Conservation (phyloP, 176 grass and related monocot species). For the Puccinellia tenuiflora region DNA sequence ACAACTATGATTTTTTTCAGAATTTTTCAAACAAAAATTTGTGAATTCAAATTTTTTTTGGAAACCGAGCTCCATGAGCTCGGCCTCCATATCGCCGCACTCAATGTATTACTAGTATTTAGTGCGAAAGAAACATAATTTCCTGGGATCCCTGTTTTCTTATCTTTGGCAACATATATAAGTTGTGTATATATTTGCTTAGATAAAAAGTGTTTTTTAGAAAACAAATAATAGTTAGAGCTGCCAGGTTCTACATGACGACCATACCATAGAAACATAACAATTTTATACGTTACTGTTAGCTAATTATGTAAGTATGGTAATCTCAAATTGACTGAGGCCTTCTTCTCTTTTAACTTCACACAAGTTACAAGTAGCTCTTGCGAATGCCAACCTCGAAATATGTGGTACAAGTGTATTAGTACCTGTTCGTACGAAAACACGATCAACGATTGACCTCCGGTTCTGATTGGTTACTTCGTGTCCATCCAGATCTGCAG, state of each 20-base stretch:
- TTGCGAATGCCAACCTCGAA: neutral
- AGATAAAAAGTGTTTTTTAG: too few relatives aligned
- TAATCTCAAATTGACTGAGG: neutral
- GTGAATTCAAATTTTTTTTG: too few relatives aligned
- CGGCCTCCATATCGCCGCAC: too few relatives aligned
- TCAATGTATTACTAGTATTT: too few relatives aligned
- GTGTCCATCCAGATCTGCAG: neutral
- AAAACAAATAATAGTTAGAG: neutral
- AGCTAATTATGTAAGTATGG: neutral
- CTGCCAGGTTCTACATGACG: neutral
- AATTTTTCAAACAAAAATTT: too few relatives aligned
- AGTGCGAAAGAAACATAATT: too few relatives aligned
- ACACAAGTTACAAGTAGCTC: neutral
- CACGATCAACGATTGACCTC: neutral
- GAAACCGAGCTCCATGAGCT: too few relatives aligned
- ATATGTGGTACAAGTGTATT: neutral
- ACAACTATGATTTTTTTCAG: too few relatives aligned
- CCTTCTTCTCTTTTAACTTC: neutral
- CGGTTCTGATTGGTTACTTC: neutral
- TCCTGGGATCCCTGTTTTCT: neutral
- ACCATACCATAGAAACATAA: neutral
- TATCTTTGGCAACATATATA: neutral
- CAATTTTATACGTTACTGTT: neutral
- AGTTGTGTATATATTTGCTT: too few relatives aligned
- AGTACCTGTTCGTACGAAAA: neutral